phyloP scores from a whole-genome alignment of 768 basidiomycete species.

The Amanita polypyramis region DNA sequence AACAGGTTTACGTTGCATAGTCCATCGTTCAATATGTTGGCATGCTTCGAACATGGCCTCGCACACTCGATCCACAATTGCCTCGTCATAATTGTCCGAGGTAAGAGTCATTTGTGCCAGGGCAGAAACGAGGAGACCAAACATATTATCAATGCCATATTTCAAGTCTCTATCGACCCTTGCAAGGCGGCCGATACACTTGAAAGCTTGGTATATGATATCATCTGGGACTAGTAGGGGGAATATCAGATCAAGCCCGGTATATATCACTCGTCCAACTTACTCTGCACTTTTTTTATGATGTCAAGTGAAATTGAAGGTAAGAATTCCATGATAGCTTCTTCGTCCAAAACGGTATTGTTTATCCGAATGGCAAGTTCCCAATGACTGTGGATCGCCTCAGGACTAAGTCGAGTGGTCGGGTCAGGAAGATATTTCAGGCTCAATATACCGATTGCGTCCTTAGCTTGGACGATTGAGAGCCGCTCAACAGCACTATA shows the following conservation, averaged over 20 bases:
- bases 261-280: not conserved
- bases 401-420: not conserved
- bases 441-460: not conserved
- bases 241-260: not conserved
- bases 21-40: conserved; percentile 1
- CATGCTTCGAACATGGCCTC: not conserved
- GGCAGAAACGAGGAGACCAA: not conserved
- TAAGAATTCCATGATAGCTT: not conserved
- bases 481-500: not conserved
- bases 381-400: not conserved
- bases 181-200: not conserved
- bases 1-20: not conserved
- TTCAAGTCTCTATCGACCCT: conserved; percentile 1
- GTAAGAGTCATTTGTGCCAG: not conserved
- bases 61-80: not conserved
- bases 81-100: not conserved
- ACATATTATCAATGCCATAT: not conserved
- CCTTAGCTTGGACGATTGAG: not conserved
- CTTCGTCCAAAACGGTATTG: not conserved
- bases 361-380: not conserved
- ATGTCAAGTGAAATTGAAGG: not conserved
- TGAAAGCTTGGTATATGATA: not conserved
- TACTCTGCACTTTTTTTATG: not conserved
- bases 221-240: not conserved
- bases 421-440: not conserved